A percentile compares a stretch with the other conserved stretches of the same genome.
phyloP scores from a whole-genome alignment of 1,139 yeast genomes.

The Hansenula sp. region DNA sequence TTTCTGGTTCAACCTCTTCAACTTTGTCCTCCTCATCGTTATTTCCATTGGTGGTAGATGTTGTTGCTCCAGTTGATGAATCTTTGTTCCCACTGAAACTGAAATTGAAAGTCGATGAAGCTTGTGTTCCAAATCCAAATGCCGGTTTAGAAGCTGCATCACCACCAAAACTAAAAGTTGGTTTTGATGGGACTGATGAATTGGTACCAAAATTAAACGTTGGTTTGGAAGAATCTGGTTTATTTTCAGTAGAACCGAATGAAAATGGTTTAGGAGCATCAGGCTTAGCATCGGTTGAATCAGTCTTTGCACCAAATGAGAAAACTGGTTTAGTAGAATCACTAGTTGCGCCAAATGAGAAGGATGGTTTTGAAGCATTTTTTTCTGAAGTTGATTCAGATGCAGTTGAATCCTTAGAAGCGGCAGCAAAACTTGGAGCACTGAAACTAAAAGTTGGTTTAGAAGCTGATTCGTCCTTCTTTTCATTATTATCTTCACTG shows the following conservation, averaged over 20 bases:
- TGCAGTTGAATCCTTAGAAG: slow-evolving; percentile 6
- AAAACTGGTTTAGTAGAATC: slow-evolving; percentile 25
- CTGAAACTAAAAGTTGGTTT: slow-evolving; percentile 20
- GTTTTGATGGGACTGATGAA: slow-evolving; percentile 15
- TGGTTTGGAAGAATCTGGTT: slow-evolving; percentile 13
- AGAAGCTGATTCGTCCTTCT: slow-evolving; percentile 6
- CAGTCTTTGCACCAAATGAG: slow-evolving; percentile 25
- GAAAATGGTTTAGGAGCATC: no score
- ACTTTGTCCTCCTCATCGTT: slow-evolving; percentile 19
- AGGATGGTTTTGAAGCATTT: not conserved
- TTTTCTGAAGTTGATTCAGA: slow-evolving; percentile 22
- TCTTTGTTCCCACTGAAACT: slow-evolving; percentile 9
- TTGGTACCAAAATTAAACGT: slow-evolving; percentile 15
- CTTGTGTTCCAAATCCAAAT: slow-evolving; percentile 23
- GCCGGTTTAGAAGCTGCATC: slow-evolving; percentile 8
- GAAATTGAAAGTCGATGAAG: slow-evolving; percentile 14
- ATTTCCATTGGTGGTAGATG: slow-evolving; percentile 1
- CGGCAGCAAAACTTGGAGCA: no score
- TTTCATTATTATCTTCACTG: slow-evolving; percentile 8
- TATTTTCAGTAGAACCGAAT: slow-evolving; percentile 4
- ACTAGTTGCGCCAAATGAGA: slow-evolving; percentile 4
- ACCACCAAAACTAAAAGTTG: slow-evolving; percentile 30
- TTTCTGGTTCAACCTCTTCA: slow-evolving; percentile 40
- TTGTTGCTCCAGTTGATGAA: slow-evolving; percentile 6
- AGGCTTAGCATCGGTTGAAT: not conserved